Conservation (phyloP, 192 early-diverging fungal species). For the Gamsiella multidivaricata region DNA sequence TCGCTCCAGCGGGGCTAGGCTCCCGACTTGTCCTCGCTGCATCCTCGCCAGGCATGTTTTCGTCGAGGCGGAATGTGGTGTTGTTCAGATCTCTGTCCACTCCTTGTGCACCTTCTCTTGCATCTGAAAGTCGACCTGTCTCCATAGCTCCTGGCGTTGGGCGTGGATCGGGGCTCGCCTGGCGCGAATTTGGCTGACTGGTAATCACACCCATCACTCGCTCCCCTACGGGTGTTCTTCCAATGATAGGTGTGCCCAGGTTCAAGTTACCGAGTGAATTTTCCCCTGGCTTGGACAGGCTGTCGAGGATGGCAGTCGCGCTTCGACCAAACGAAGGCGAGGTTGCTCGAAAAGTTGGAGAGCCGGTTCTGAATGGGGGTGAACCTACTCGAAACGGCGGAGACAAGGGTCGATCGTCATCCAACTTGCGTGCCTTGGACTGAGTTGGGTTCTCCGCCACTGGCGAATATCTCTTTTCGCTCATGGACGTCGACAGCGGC, state of each 20-base stretch:
- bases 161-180: constrained; percentile 33
- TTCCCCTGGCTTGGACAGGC: constrained; percentile 42
- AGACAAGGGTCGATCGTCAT: constrained; percentile 24
- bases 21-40: background rate
- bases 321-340: constrained; percentile 19
- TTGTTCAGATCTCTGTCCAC: background rate
- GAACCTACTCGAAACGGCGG: constrained; percentile 10
- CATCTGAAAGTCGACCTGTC: constrained; percentile 1
- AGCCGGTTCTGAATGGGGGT: background rate
- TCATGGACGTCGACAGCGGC: background rate
- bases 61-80: background rate
- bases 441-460: constrained; percentile 6
- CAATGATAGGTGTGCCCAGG: constrained; percentile 21
- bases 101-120: background rate
- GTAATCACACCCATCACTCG: constrained; percentile 48
- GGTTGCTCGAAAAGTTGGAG: constrained; percentile 8
- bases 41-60: background rate
- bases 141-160: background rate
- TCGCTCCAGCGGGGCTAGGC: constrained; percentile 7
- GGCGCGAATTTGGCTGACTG: constrained; percentile 30
- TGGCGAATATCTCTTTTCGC: constrained; percentile 38
- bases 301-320: constrained; percentile 34
- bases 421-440: constrained; percentile 38
- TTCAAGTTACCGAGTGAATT: constrained; percentile 39
- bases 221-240: constrained; percentile 24